A percentile compares a stretch with the other conserved stretches of the same genome.
Conservation (phyloP, 768 basidiomycete genomes). For the Boletus eberwhitei region DNA sequence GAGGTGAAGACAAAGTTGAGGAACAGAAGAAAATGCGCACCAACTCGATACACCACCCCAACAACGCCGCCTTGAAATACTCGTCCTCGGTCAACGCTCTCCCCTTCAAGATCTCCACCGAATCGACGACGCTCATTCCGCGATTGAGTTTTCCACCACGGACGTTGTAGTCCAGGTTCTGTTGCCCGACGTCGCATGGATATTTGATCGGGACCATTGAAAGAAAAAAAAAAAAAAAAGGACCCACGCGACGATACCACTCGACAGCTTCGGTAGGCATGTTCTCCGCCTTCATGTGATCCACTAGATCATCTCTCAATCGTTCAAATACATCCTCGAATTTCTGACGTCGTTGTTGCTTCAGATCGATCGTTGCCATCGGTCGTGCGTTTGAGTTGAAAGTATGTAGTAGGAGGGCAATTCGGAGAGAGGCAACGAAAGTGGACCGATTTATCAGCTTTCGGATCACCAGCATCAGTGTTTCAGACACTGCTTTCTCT, state of each 20-base stretch:
- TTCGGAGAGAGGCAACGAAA: neutral
- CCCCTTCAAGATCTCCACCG: conserved; percentile 83
- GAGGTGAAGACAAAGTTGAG: too few species aligned
- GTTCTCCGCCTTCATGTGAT: conserved; percentile 58
- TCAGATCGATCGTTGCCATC: conserved; percentile 28
- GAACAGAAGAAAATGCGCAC: conserved; percentile 59
- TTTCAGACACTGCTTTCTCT: too few species aligned
- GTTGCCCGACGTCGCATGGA: neutral
- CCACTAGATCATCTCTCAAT: conserved; percentile 77
- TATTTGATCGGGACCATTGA: neutral
- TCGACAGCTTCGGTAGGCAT: conserved; percentile 83
- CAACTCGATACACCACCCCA: conserved; percentile 96
- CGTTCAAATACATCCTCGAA: conserved; percentile 73
- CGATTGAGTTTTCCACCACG: conserved; percentile 96
- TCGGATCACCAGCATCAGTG: too few species aligned
- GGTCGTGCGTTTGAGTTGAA: too few species aligned
- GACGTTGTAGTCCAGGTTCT: conserved; percentile 93
- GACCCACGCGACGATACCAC: conserved; percentile 68
- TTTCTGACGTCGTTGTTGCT: conserved; percentile 48
- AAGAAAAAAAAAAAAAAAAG: neutral
- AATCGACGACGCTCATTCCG: conserved; percentile 94
- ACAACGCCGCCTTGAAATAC: conserved; percentile 81
- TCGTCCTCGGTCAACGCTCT: conserved; percentile 70
- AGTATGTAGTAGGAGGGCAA: neutral
- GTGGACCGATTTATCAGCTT: neutral